Conservation (phyloP, 2,329 filamentous ascomycete species). For the Alternaria brassicicola region DNA sequence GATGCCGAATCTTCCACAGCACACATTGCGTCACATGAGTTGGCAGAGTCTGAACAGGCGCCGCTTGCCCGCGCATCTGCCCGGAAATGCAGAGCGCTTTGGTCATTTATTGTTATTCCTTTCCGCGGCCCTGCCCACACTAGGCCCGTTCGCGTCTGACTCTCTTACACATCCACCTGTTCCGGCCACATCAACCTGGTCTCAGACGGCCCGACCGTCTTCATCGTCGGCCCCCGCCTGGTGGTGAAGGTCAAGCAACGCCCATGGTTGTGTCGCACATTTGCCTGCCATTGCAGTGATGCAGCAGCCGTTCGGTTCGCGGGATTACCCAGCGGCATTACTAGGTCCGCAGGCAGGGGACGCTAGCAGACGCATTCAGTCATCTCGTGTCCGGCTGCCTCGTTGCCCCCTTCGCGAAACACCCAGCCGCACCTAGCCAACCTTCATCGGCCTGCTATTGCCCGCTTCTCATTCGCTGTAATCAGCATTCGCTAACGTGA, state of each 20-base stretch:
- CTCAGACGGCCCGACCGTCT: conserved; percentile 26
- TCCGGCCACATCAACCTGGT: conserved; percentile 30
- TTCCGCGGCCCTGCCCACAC: conserved; percentile 10
- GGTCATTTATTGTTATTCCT: conserved; percentile 4
- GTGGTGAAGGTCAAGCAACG: conserved; percentile 1
- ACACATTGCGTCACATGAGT: conserved; percentile 11
- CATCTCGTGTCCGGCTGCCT: conserved; percentile 17
- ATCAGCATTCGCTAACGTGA: conserved; percentile 19
- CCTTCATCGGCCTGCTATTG: conserved; percentile 25
- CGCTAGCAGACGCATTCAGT: conserved; percentile 24
- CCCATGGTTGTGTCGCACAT: conserved; percentile 15
- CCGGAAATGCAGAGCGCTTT: conserved; percentile 5
- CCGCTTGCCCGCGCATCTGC: background rate
- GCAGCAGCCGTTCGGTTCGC: conserved; percentile 25
- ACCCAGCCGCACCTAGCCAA: conserved; percentile 17
- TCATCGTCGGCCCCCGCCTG: conserved; percentile 3
- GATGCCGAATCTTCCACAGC: conserved; percentile 20
- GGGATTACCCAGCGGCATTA: conserved; percentile 19
- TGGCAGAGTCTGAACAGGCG: background rate
- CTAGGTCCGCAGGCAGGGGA: conserved; percentile 15
- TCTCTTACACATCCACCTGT: conserved; percentile 23
- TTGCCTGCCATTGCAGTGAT: conserved; percentile 19
- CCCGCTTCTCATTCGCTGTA: conserved; percentile 27
- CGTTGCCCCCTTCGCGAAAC: conserved; percentile 20
- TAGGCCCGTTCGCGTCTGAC: conserved; percentile 21